Evolutionary conservation across 169 alveolate genomes (phyloP).

Genomic region (Plasmodium vivax): DNA sequence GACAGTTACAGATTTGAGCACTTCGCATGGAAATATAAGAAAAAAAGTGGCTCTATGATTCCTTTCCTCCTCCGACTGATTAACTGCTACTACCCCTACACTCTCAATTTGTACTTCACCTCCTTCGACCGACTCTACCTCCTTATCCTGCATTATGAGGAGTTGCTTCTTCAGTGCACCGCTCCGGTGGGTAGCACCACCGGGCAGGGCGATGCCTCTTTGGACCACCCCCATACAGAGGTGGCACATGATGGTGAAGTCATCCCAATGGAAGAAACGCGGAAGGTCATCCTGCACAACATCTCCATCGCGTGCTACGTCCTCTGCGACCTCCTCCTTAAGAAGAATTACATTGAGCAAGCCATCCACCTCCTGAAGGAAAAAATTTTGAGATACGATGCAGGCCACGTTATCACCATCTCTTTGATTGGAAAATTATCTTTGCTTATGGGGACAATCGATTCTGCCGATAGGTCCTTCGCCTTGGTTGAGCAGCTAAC

Average conservation of each 20-base stretch:
- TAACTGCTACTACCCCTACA: conserved; percentile 66
- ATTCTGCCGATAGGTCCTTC: conserved; percentile 15
- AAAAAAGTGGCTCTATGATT: conserved; percentile 51
- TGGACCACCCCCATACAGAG: background rate
- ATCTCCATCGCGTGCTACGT: conserved; percentile 36
- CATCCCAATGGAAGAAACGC: background rate
- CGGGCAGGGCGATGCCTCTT: background rate
- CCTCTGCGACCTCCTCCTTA: conserved; percentile 60
- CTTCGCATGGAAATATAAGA: conserved; percentile 28
- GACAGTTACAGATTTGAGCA: conserved; percentile 33
- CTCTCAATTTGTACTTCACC: conserved; percentile 35
- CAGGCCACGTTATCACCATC: conserved; percentile 21
- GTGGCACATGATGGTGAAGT: background rate
- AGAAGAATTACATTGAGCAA: conserved; percentile 65
- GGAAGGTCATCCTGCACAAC: conserved; percentile 14
- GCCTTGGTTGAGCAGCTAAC: background rate
- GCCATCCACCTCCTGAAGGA: conserved; percentile 43
- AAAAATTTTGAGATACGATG: conserved; percentile 38
- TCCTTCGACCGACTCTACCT: conserved; percentile 65
- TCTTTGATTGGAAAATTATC: conserved; percentile 59
- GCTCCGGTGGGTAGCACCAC: background rate
- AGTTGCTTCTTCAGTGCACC: background rate
- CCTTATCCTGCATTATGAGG: conserved; percentile 27
- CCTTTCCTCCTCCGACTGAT: conserved; percentile 48
- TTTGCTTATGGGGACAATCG: conserved; percentile 48